phyloP scores from a whole-genome alignment of 768 basidiomycete genomes.

The Rhodotorula toruloides region DNA sequence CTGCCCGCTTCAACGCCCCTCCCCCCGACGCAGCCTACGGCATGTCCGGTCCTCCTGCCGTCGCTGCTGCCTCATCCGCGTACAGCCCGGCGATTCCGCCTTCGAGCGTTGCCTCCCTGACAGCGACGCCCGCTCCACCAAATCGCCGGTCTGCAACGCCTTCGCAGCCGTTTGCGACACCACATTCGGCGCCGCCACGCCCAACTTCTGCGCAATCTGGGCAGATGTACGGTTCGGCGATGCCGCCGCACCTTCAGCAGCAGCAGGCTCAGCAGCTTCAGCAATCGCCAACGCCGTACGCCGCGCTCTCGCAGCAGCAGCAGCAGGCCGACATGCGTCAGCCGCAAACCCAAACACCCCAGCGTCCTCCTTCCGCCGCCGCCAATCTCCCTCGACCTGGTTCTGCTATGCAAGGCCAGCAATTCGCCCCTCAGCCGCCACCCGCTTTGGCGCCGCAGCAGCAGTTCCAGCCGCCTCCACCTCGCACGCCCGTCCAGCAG shows the following conservation, averaged over 20 bases:
- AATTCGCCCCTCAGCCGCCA: no score
- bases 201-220: conserved; percentile 20
- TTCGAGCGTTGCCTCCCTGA: no score
- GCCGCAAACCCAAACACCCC: no score
- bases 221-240: conserved; percentile 21
- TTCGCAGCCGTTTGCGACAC: conserved; percentile 14
- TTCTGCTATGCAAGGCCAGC: no score
- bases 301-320: no score
- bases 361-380: no score
- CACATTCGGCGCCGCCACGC: conserved; percentile 34
- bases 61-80: background rate
- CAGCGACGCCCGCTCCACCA: no score
- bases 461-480: background rate
- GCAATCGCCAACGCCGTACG: no score
- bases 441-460: background rate
- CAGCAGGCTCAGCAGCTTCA: conserved; percentile 18
- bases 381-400: no score
- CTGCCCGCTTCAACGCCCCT: background rate
- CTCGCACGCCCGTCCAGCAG: background rate
- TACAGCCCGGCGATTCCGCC: background rate
- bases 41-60: background rate
- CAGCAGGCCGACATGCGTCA: no score
- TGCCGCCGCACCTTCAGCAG: conserved; percentile 30
- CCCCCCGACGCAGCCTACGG: background rate
- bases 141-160: background rate